phyloP scores from a whole-genome alignment of 768 basidiomycete genomes.

The Lentinula edodes region DNA sequence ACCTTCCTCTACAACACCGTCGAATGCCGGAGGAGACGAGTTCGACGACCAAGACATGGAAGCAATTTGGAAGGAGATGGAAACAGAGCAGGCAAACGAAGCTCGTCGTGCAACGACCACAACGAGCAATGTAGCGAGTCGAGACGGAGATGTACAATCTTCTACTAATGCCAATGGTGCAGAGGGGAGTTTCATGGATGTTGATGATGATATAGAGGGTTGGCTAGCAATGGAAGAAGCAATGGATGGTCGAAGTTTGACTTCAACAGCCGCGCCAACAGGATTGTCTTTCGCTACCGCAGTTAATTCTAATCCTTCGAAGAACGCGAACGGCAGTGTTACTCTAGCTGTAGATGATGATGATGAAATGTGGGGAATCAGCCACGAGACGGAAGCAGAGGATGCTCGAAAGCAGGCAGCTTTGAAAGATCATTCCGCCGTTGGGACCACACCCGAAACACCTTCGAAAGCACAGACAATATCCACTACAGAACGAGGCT shows the following conservation, averaged over 20 bases:
- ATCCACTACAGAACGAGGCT: background rate
- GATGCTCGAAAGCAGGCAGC: constrained; percentile 5
- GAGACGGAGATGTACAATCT: constrained; percentile 4
- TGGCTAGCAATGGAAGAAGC: constrained; percentile 23
- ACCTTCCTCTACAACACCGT: constrained; percentile 34
- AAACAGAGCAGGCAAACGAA: background rate
- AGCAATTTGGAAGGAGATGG: background rate
- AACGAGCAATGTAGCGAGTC: constrained; percentile 3
- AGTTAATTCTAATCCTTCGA: background rate
- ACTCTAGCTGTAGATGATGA: constrained; percentile 32
- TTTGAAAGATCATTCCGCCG: background rate
- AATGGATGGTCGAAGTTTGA: constrained; percentile 8
- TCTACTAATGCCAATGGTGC: constrained; percentile 3
- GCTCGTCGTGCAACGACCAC: background rate
- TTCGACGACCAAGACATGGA: constrained; percentile 11
- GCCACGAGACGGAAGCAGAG: constrained; percentile 47
- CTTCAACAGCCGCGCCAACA: background rate
- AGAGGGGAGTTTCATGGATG: constrained; percentile 15
- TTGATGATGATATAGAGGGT: constrained; percentile 34
- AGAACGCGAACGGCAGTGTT: constrained; percentile 3
- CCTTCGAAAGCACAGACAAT: background rate
- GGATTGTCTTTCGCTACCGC: background rate
- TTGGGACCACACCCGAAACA: background rate
- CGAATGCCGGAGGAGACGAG: constrained; percentile 31
- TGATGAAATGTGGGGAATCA: constrained; percentile 69